Percentiles rank a stretch among this genome's conserved stretches.
Conservation (phyloP, 2,329 filamentous ascomycete genomes). For the Aulographum hederae region DNA sequence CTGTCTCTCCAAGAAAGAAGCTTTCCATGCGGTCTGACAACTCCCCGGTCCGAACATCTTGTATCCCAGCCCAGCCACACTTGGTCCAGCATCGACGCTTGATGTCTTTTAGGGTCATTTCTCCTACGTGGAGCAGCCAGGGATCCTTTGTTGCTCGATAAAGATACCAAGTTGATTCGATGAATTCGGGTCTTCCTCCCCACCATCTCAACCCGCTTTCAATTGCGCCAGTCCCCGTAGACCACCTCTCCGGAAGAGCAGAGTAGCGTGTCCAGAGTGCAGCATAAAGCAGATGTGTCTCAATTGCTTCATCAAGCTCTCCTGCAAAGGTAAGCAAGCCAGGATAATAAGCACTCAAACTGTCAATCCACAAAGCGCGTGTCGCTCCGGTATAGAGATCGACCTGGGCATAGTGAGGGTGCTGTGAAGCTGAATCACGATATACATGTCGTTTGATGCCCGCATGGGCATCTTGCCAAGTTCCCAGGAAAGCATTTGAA, state of each 20-base stretch:
- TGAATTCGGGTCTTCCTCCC: constrained; percentile 88
- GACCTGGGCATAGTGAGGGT: constrained; percentile 84
- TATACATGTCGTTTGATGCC: constrained; percentile 88
- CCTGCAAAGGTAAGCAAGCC: constrained; percentile 73
- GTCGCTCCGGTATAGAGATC: constrained; percentile 78
- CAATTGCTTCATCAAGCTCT: constrained; percentile 76
- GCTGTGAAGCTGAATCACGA: constrained; percentile 52
- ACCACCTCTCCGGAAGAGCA: constrained; percentile 91
- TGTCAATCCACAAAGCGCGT: constrained; percentile 89
- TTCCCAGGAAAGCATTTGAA: constrained; percentile 58
- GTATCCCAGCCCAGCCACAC: constrained; percentile 82
- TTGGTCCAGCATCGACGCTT: constrained; percentile 72
- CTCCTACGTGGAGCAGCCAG: constrained; percentile 89
- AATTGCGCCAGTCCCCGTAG: constrained; percentile 62
- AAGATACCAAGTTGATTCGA: constrained; percentile 93
- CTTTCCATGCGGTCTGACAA: constrained; percentile 94
- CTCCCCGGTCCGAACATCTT: constrained; percentile 46
- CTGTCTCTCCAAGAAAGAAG: constrained; percentile 92
- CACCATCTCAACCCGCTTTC: constrained; percentile 86
- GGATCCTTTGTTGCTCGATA: constrained; percentile 85
- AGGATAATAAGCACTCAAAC: constrained; percentile 86
- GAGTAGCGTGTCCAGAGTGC: constrained; percentile 89
- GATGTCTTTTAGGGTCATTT: constrained; percentile 87
- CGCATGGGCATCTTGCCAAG: constrained; percentile 72
- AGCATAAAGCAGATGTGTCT: constrained; percentile 77